phyloP scores from a whole-genome alignment of 768 basidiomycete genomes.

The Russula foetens region DNA sequence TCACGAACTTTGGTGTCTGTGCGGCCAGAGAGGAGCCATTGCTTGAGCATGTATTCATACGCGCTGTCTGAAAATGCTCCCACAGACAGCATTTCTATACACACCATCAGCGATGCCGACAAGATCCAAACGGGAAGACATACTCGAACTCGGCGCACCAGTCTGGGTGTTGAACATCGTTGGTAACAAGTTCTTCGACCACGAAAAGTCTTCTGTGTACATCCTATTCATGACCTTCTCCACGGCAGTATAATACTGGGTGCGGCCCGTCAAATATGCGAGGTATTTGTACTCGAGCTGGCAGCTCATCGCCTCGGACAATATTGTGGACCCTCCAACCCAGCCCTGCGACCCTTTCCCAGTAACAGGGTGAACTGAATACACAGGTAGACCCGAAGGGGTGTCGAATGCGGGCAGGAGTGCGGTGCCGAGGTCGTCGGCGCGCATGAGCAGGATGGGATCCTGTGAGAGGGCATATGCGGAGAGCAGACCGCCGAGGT shows the following conservation, averaged over 20 bases:
- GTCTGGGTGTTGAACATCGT: constrained; percentile 41
- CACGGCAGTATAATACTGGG: constrained; percentile 49
- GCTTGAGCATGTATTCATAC: constrained; percentile 74
- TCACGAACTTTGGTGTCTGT: constrained; percentile 54
- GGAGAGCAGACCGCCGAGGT: constrained; percentile 72
- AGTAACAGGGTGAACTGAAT: constrained; percentile 58
- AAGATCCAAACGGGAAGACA: constrained; percentile 19
- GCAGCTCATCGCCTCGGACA: constrained; percentile 71
- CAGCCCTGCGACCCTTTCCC: constrained; percentile 23
- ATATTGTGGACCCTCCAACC: constrained; percentile 32
- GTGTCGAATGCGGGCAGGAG: constrained; percentile 70
- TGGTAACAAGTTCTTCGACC: constrained; percentile 51
- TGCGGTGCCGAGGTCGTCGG: constrained; percentile 69
- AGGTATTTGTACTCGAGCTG: constrained; percentile 88
- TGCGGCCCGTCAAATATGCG: constrained; percentile 69
- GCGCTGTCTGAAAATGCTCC: constrained; percentile 66
- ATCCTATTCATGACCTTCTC: constrained; percentile 44
- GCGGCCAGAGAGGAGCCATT: constrained; percentile 58
- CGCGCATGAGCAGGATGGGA: constrained; percentile 50
- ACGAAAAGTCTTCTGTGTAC: constrained; percentile 33
- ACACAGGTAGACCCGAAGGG: constrained; percentile 61
- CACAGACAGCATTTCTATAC: constrained; percentile 37
- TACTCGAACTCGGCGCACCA: constrained; percentile 39
- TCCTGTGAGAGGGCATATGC: constrained; percentile 73
- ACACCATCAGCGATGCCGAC: constrained; percentile 23